Conservation (phyloP, 257 asterid species). For the Capsicum baccatum region DNA sequence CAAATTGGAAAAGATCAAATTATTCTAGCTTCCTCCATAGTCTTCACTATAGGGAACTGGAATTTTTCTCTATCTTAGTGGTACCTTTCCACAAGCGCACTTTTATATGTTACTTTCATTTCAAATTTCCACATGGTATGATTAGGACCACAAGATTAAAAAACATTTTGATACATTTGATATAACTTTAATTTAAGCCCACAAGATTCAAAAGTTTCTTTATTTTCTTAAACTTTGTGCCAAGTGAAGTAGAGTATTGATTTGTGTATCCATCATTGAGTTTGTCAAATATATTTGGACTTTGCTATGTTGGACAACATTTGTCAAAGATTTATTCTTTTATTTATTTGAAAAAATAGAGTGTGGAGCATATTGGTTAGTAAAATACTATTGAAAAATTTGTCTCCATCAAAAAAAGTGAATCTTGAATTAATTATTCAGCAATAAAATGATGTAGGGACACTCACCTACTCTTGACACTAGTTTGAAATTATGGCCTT, state of each 20-base stretch:
- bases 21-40: background rate
- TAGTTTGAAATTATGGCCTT: background rate
- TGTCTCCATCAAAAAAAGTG: background rate
- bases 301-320: background rate
- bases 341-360: background rate
- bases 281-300: constrained; percentile 22
- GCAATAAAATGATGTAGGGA: constrained; percentile 24
- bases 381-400: background rate
- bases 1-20: background rate
- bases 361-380: background rate
- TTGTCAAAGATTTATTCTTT: constrained; percentile 1
- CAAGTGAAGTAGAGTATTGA: too few relatives aligned
- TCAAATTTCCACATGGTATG: too few relatives aligned
- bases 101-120: background rate
- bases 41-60: background rate
- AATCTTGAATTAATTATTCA: background rate
- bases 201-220: too few relatives aligned
- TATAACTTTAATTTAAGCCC: too few relatives aligned
- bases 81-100: background rate
- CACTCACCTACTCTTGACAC: background rate
- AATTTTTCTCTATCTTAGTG: background rate
- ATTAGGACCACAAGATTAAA: too few relatives aligned
- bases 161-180: too few relatives aligned
- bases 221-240: too few relatives aligned
- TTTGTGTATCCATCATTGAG: background rate